A percentile compares a stretch with the other conserved stretches of the same genome.
Conservation (phyloP, 352 stramenopile species). For the Phytophthora constricta region DNA sequence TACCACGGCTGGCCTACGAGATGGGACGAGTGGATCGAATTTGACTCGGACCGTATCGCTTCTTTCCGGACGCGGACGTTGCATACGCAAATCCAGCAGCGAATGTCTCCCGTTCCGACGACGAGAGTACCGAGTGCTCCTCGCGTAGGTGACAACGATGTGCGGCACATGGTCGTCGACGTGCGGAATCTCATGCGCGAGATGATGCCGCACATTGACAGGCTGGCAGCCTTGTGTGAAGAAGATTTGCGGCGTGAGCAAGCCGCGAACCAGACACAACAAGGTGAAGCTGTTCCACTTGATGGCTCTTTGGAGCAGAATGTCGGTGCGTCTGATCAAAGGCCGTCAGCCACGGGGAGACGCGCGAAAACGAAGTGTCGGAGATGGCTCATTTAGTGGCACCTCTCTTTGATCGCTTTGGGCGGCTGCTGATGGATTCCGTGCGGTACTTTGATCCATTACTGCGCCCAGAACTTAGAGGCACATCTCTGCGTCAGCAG, state of each 20-base stretch:
- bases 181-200: constrained; percentile 74
- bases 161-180: constrained; percentile 58
- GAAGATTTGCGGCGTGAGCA: constrained; percentile 31
- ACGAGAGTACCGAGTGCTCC: constrained; percentile 66
- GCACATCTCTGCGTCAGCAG: constrained; percentile 44
- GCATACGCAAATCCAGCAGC: constrained; percentile 49
- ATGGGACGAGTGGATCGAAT: constrained; percentile 98
- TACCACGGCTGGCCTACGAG: constrained; percentile 97
- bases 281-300: neutral
- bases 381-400: constrained; percentile 75
- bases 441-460: constrained; percentile 64
- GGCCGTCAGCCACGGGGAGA: neutral
- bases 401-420: constrained; percentile 84
- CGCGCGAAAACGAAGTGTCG: constrained; percentile 47
- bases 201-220: constrained; percentile 75
- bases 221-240: constrained; percentile 68
- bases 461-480: constrained; percentile 57
- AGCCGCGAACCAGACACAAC: constrained; percentile 1
- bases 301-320: neutral
- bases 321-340: neutral
- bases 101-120: constrained; percentile 64
- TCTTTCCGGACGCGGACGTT: constrained; percentile 95
- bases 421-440: constrained; percentile 75
- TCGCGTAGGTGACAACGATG: constrained; percentile 44
- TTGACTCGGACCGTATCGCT: constrained; percentile 93